Base-by-base conservation (phyloP, 2,329 filamentous ascomycete species). In the Esteya vermicola region DNA sequence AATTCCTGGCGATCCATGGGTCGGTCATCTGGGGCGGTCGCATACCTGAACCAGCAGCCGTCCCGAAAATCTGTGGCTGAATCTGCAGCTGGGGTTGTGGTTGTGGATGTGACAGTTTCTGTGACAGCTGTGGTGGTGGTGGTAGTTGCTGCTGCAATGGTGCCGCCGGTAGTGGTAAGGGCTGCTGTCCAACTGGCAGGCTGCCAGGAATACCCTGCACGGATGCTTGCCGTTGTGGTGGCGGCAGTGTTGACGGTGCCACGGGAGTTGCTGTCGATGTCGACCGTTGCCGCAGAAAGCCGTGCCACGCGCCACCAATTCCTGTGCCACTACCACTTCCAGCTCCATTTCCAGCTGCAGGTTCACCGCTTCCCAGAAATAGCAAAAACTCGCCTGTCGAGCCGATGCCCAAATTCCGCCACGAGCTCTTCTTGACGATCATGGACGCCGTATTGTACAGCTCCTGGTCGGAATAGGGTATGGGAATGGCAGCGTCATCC, bases 301-400 rank as follows among this genome's bases (percentile, higher is more conserved):
- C 61, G 43, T 65, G 60, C 44, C 58, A 63, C 4, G 53, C 52
- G 5, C 46, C 49, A 8, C 55, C 55, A 3, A n/a, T n/a, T n/a
- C n/a, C n/a, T n/a, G n/a, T n/a, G n/a, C n/a, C n/a, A n/a, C n/a
- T n/a, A n/a, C n/a, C n/a, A n/a, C n/a, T n/a, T n/a, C n/a, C n/a
- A n/a, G n/a, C n/a, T n/a, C n/a, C n/a, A n/a, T n/a, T n/a, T n/a
- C n/a, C n/a, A n/a, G n/a, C n/a, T n/a, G 63, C 60, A 2, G 54
- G 48, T 27, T 64, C 60, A 2, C 60, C 60, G 37, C 58, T 59
- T 9, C 70, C 70, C 1, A 75, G 59, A 10, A 54, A 57, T 28
- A 68, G 50, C 25, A 75, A 54, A 37, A 72, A 75, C 16, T 71
- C 66, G 31, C 58, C 60, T 7, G 62, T 65, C 5, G 67, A 67